These are phyloP conservation scores for Entelexis sorbosivorans DNA, from an alignment of 1,139 yeast genomes.

Conservation along the genomic window DNA sequence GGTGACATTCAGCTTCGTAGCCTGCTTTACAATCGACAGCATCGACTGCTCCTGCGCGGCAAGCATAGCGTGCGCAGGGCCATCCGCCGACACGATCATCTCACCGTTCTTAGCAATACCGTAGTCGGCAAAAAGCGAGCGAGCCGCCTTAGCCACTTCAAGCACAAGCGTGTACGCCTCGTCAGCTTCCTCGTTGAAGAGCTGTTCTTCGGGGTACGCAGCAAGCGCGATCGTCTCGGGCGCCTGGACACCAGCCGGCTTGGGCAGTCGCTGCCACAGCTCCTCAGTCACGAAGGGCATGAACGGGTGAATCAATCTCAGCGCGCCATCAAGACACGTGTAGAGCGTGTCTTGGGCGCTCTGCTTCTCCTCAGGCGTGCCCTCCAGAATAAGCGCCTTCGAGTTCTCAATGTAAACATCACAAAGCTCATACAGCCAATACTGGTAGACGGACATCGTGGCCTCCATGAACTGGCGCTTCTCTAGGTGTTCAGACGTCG, in stretches of 20 bases:
- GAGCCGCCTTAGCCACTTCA: constrained; percentile 80
- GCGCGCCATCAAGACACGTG: constrained; percentile 84
- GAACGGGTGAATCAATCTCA: constrained; percentile 89
- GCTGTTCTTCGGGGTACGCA: constrained; percentile 56
- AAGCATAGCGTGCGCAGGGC: constrained; percentile 43
- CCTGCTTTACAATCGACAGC: constrained; percentile 84
- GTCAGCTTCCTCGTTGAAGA: constrained; percentile 50
- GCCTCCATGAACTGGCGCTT: constrained; percentile 81
- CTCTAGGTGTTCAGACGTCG: constrained; percentile 57
- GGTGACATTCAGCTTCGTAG: constrained; percentile 54
- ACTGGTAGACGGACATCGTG: constrained; percentile 77
- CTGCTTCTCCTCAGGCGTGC: constrained; percentile 67
- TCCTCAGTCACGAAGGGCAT: constrained; percentile 97
- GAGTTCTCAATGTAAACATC: constrained; percentile 98
- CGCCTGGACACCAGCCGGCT: constrained; percentile 60
- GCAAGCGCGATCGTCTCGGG: constrained; percentile 64
- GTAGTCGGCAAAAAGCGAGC: constrained; percentile 86
- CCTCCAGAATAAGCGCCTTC: constrained; percentile 82
- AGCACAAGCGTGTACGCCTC: constrained; percentile 71
- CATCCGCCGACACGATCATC: constrained; percentile 62
- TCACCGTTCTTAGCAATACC: constrained; percentile 78
- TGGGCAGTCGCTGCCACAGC: constrained; percentile 97
- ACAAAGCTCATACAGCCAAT: constrained; percentile 90
- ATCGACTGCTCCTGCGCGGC: constrained; percentile 68
- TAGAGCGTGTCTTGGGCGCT: constrained; percentile 91